Evolutionary conservation across 257 asterid genomes (phyloP).

Genomic region (Eustoma russellianum): DNA sequence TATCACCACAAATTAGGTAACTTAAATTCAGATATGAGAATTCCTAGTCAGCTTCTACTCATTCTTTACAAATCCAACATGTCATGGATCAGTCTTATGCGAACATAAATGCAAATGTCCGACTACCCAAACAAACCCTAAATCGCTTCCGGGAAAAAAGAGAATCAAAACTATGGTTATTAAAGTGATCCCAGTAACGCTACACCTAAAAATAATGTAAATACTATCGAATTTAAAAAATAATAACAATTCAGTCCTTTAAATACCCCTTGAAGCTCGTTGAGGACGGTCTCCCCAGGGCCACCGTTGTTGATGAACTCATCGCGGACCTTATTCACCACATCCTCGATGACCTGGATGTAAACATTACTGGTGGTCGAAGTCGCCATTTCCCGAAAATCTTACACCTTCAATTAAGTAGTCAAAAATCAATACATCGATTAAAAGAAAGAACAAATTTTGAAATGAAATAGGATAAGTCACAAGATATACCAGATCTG

Average conservation of each 20-base stretch:
- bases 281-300: constrained; percentile 80
- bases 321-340: constrained; percentile 47
- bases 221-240: not conserved
- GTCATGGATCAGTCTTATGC: not conserved
- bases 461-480: not conserved
- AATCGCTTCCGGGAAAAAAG: not conserved
- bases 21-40: too few species aligned
- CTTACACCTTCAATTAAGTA: constrained; percentile 9
- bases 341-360: constrained; percentile 83
- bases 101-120: not conserved
- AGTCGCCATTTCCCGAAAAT: constrained; percentile 48
- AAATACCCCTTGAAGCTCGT: constrained; percentile 85
- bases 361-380: constrained; percentile 70
- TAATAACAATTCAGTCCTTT: not conserved
- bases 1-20: too few species aligned
- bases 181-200: not conserved
- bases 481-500: not conserved
- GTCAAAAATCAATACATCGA: not conserved
- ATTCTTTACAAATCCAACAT: not conserved
- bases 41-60: too few species aligned
- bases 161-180: not conserved
- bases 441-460: not conserved
- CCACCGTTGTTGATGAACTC: constrained; percentile 42
- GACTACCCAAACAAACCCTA: not conserved
- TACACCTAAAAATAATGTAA: too few species aligned